Conservation (phyloP, 495 filamentous ascomycete species). For the Aspergillus campestris region DNA sequence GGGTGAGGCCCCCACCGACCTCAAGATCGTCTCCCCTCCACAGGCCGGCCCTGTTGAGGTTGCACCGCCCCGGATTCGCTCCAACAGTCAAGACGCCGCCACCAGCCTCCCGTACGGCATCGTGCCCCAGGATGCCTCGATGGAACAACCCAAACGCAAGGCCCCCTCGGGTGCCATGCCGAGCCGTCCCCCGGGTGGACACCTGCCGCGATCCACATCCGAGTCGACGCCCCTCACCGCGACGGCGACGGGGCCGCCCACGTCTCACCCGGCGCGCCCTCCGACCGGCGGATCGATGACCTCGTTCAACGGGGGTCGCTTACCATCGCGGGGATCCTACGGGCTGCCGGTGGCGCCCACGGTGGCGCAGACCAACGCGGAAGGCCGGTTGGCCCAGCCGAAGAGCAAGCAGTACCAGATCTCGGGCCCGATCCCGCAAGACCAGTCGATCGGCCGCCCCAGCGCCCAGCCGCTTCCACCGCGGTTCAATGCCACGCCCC, state of each 20-base stretch:
- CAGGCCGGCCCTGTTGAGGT: constrained; percentile 8
- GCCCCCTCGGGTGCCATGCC: neutral
- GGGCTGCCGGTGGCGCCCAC: constrained; percentile 81
- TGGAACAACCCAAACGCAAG: constrained; percentile 6
- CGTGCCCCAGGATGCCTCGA: constrained; percentile 3
- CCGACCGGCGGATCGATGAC: constrained; percentile 76
- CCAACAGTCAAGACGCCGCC: constrained; percentile 7
- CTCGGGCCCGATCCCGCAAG: constrained; percentile 58
- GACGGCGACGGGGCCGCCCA: constrained; percentile 32
- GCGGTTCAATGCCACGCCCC: constrained; percentile 36
- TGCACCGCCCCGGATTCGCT: constrained; percentile 12
- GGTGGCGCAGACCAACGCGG: constrained; percentile 81
- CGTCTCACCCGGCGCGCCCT: constrained; percentile 53
- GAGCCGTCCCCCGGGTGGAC: constrained; percentile 17
- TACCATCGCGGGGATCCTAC: constrained; percentile 79
- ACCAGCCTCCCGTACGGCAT: neutral
- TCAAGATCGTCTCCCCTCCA: constrained; percentile 7
- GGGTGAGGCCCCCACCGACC: constrained; percentile 40
- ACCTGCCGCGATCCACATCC: constrained; percentile 48
- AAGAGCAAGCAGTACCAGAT: constrained; percentile 69
- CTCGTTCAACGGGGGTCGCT: constrained; percentile 52
- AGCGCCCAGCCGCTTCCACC: constrained; percentile 44
- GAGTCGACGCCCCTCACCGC: constrained; percentile 43
- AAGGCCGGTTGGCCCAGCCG: constrained; percentile 85
- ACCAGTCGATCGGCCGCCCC: constrained; percentile 47